Evolutionary conservation across 2,329 filamentous ascomycete species (phyloP), one percentile per base, ranked within the genome.

Genomic region (Epichloe sp.): DNA sequence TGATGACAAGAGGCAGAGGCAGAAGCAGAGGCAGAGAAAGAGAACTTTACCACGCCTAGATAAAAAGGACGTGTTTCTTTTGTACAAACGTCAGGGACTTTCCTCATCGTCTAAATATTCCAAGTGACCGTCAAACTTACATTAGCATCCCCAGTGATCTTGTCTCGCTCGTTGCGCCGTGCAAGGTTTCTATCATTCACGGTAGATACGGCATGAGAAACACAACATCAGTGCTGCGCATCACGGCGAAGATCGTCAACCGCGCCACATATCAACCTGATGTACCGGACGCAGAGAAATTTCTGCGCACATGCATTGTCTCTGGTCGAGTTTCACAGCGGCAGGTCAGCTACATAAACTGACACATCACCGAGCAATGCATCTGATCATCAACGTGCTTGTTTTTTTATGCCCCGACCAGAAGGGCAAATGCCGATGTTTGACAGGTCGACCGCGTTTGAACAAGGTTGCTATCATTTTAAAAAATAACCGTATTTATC

Each of bases 41-140:
- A 37, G 14, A 14, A n/a, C 44, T 11, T 14, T 34, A 19, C 23
- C 26, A 38, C 17, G 37, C 17, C 38, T 44, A 36, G 38, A 19
- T 47, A 23, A 36, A 36, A 4, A 46, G 41, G 42, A 50, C 43
- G 12, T 36, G 21, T 41, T 46, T 49, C 26, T 14, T 44, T 44
- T 49, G 41, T 49, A 17, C 26, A 23, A 49, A 40, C 8, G 2
- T n/a, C 26, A 6, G 26, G 63, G 40, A 19, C 4, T 23, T 23
- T 23, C 19, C 17, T 23, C n/a, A 43, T 38, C 37, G 10, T 31
- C 31, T 11, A 11, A 4, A 31, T 31, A 31, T 31, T 11, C 8
- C 10, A 31, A 11, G 31, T 31, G 31, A 31, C 31, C 31, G 31
- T 31, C 31, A 31, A 31, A 31, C 31, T 31, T 31, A 3, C 38